Evolutionary conservation across 345 rosid species (phyloP), one percentile per base, ranked within the genome.

Genomic region (Citrus mangshanensis): DNA sequence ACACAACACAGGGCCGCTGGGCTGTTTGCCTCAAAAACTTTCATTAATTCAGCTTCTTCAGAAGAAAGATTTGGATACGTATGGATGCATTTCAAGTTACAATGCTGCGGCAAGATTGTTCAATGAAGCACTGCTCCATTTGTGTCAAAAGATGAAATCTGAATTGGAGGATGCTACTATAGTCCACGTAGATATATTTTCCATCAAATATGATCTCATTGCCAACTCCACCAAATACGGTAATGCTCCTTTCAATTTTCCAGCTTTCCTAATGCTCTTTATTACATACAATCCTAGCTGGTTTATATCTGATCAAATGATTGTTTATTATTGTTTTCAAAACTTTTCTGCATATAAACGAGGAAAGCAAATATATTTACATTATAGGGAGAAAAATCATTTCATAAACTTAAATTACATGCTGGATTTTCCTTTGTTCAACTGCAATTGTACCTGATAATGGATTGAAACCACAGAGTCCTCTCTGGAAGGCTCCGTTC

Each of bases 1-100:
- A 60, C 96, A 94, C 80, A 93, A 94, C 76, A 94, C 96, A 0
- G 96, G 97, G n/a, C 98, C 97, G 5, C 70, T 94, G 71, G 98
- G 97, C 56, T 94, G 98, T 82, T 87, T 94, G 6, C 98, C 98
- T 74, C 97, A 94, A 65, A 90, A 89, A 72, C 98, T 94, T 74
- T 78, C 93, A 24, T 66, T 84, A 68, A 89, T 82, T 73, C 72
- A 63, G 68, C 37, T 63, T 63, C 68, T 63, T 63, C 68, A 80
- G 67, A 86, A 82, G 42, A 75, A 82, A 82, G 90, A 64, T 38
- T 68, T 88, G 4, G 98, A 90, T 84, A 42, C 63, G 38, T 13
- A 78, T 7, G 97, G 97, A 70, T 94, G 98, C 74, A 77, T 90
- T 59, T 77, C 88, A 21, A 82, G 70, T 59, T 90, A 91, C 70